Evolutionary conservation across 768 basidiomycete genomes (phyloP), one percentile per base, ranked within the genome.

Genomic region (Baorangia bicolor): DNA sequence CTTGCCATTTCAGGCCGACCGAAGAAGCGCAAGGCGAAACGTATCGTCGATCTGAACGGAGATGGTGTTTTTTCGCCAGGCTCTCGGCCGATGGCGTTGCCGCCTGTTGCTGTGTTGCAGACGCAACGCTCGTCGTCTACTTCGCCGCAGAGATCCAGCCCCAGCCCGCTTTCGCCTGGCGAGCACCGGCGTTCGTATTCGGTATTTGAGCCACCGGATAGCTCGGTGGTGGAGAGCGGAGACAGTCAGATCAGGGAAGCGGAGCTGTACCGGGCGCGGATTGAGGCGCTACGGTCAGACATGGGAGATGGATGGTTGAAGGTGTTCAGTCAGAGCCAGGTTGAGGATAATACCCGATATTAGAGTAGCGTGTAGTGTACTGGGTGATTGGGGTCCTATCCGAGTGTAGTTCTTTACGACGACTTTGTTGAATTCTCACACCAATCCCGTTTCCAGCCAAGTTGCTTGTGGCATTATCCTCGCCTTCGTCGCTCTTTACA

Each of bases 251-350:
- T 80, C 55, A 64, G 75, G 61, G 78, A 82, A 58, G 88, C 81
- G 25, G 92, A 92, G 54, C 80, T 84, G 41, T 92, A 89, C 69
- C 79, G 93, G 44, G 81, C 82, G 53, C 80, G 80, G 63, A 88
- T 95, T 48, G 93, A 94, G 75, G 86, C 86, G 18, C 64, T 95
- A 69, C 85, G 90, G 69, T 79, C 83, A 56, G 93, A 95, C 64
- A 92, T 94, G 79, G 93, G 93, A 2, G 93, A 94, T 23, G 85
- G 86, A 11, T 95, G 91, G 92, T 65, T 95, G 65, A 89, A 88
- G 70, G 90, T 94, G 33, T 86, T 89, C 64, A 89, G 83, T 56
- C 87, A 90, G 74, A 84, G 84, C 34, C 79, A 79, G 44, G 59
- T 50, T 3, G 60, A 49, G 30, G 49, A 28, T n/a, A 35, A 35